Conservation (phyloP, 202 grass and related monocot genomes). For the Zoysia matrella region DNA sequence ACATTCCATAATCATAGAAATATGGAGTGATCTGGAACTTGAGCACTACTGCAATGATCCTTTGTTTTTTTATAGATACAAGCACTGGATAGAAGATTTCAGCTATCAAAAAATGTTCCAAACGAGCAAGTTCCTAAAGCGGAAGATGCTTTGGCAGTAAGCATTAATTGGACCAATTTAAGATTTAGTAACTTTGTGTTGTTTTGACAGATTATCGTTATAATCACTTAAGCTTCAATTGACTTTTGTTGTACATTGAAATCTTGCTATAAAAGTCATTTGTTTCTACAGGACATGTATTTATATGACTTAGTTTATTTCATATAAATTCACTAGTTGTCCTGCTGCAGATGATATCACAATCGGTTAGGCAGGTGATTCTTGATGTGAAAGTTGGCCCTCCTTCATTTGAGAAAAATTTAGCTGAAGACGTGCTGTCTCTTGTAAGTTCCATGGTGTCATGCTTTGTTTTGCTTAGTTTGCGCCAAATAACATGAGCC, state of each 20-base stretch:
- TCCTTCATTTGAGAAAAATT: conserved; percentile 71
- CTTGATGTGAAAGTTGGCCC: conserved; percentile 89
- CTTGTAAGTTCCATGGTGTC: conserved; percentile 60
- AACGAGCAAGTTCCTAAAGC: conserved; percentile 61
- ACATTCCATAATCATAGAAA: conserved; percentile 16
- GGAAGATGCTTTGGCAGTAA: conserved; percentile 73
- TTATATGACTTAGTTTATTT: background rate
- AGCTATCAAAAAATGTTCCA: conserved; percentile 52
- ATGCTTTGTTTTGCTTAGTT: conserved; percentile 18
- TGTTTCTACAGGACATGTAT: conserved; percentile 10
- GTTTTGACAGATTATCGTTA: background rate
- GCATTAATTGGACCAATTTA: background rate
- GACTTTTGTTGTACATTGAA: background rate
- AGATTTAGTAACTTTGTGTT: background rate
- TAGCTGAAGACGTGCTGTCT: conserved; percentile 76
- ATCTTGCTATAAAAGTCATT: background rate
- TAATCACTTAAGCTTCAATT: conserved; percentile 23
- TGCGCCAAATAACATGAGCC: conserved; percentile 1
- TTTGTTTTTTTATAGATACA: conserved; percentile 75
- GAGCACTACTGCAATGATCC: conserved; percentile 37
- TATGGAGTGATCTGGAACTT: background rate
- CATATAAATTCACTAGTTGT: conserved; percentile 15
- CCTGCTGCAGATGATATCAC: conserved; percentile 63
- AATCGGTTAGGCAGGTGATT: conserved; percentile 76
- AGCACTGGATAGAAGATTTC: conserved; percentile 61